These are phyloP conservation scores for Pugionium cornutum DNA, from an alignment of 345 rosid species.

Conservation along the genomic window DNA sequence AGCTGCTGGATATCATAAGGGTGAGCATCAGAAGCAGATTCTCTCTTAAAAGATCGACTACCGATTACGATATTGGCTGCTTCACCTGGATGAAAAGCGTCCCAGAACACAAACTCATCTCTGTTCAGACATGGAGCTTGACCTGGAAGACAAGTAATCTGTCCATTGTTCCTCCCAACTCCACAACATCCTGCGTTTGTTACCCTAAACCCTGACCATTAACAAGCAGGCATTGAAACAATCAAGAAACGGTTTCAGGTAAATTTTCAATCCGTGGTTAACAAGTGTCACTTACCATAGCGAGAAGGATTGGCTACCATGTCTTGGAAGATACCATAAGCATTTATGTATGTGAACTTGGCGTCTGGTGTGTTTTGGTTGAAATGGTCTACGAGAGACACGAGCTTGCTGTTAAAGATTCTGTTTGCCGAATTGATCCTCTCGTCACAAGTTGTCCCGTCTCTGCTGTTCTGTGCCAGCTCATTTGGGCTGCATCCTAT, in stretches of 20 bases:
- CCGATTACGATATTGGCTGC: constrained; percentile 56
- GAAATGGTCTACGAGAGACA: constrained; percentile 59
- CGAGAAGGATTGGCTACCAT: constrained; percentile 42
- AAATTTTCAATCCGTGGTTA: background rate
- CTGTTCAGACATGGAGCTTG: constrained; percentile 64
- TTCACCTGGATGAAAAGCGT: constrained; percentile 75
- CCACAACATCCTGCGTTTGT: constrained; percentile 72
- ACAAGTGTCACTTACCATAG: constrained; percentile 33
- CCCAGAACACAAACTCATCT: constrained; percentile 62
- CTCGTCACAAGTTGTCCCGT: constrained; percentile 64
- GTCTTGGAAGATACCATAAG: constrained; percentile 78
- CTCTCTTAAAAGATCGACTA: constrained; percentile 52
- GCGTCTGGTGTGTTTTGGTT: constrained; percentile 63
- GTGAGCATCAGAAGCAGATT: constrained; percentile 51
- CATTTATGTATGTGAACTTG: constrained; percentile 63
- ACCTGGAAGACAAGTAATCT: constrained; percentile 62
- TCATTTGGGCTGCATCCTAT: constrained; percentile 90
- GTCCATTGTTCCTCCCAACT: constrained; percentile 72
- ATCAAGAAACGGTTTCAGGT: background rate
- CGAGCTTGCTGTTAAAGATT: constrained; percentile 74
- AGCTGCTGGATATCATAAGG: constrained; percentile 61
- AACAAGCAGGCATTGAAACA: background rate
- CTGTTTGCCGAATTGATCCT: constrained; percentile 68
- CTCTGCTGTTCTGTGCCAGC: constrained; percentile 66
- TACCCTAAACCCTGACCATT: constrained; percentile 54